These are phyloP conservation scores for Hericium alpestre DNA, from an alignment of 768 basidiomycete species.

Conservation along the genomic window DNA sequence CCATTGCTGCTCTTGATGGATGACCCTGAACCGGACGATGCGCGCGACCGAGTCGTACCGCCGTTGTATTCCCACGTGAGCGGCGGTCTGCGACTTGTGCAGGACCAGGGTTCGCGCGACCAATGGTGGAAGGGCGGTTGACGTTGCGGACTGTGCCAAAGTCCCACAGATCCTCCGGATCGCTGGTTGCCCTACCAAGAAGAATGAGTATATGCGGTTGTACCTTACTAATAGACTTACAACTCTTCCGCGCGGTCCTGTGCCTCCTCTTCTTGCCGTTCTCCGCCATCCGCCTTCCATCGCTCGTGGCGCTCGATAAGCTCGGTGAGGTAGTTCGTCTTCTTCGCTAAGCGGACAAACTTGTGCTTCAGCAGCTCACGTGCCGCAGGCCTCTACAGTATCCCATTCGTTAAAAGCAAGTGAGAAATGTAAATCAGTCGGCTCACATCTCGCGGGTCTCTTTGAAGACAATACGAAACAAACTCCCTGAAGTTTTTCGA, in stretches of 20 bases:
- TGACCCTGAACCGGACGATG: constrained; percentile 28
- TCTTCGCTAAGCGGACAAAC: constrained; percentile 90
- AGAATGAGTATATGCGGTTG: not conserved
- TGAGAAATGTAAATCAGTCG: not conserved
- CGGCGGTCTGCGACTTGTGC: constrained; percentile 51
- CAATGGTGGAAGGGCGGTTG: constrained; percentile 40
- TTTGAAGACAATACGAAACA: constrained; percentile 82
- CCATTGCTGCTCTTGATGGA: constrained; percentile 25
- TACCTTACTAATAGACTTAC: constrained; percentile 30
- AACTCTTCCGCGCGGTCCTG: constrained; percentile 48
- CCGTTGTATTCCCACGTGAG: constrained; percentile 76
- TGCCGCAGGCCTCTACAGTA: constrained; percentile 76
- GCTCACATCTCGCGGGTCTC: constrained; percentile 84
- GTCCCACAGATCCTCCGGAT: constrained; percentile 88
- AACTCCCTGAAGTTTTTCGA: constrained; percentile 92
- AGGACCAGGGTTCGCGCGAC: constrained; percentile 44
- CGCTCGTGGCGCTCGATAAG: constrained; percentile 89
- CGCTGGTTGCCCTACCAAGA: constrained; percentile 37
- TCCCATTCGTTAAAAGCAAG: constrained; percentile 12
- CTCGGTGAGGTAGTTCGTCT: constrained; percentile 89
- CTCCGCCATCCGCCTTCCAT: constrained; percentile 87
- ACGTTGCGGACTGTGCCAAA: constrained; percentile 90
- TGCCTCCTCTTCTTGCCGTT: constrained; percentile 61
- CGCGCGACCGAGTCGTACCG: constrained; percentile 19
- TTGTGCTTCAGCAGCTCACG: constrained; percentile 93